phyloP scores from a whole-genome alignment of 192 early-diverging fungal genomes.

The Coemansia sp. region DNA sequence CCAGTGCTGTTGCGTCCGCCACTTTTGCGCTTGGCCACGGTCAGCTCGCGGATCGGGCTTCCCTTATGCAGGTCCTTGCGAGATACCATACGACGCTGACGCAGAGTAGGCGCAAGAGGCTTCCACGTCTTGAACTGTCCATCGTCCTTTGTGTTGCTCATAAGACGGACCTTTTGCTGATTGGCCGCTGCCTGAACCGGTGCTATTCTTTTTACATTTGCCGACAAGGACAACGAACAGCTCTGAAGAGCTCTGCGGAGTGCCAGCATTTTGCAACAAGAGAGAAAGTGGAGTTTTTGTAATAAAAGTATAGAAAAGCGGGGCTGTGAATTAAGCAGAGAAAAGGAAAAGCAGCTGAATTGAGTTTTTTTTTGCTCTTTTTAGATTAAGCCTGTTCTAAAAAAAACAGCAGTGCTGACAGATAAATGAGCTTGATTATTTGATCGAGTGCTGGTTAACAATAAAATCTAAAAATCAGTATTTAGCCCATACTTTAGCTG shows the following conservation, averaged over 20 bases:
- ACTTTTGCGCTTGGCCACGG: constrained; percentile 75
- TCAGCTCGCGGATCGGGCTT: constrained; percentile 73
- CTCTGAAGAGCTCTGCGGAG: constrained; percentile 22
- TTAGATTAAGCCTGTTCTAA: not conserved
- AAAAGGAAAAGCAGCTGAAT: not conserved
- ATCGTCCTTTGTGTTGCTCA: constrained; percentile 48
- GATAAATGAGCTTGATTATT: not conserved
- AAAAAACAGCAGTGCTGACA: not conserved
- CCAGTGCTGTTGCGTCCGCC: constrained; percentile 91
- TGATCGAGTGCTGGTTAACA: not conserved
- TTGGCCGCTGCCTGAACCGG: not conserved
- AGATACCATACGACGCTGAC: constrained; percentile 80
- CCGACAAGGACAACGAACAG: not conserved
- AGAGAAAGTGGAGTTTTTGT: not conserved
- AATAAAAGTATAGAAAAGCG: not conserved
- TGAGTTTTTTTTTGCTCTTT: not conserved
- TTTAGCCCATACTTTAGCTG: not conserved
- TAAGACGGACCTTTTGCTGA: constrained; percentile 20
- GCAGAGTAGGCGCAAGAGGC: constrained; percentile 79
- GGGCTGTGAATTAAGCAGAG: not conserved
- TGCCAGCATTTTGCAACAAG: constrained; percentile 7
- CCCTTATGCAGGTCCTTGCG: constrained; percentile 89
- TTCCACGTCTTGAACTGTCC: constrained; percentile 93
- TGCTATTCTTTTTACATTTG: constrained; percentile 2
- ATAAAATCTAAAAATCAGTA: not conserved